Evolutionary conservation across 83 land plant genomes (phyloP).

Genomic region (Thuja plicata): DNA sequence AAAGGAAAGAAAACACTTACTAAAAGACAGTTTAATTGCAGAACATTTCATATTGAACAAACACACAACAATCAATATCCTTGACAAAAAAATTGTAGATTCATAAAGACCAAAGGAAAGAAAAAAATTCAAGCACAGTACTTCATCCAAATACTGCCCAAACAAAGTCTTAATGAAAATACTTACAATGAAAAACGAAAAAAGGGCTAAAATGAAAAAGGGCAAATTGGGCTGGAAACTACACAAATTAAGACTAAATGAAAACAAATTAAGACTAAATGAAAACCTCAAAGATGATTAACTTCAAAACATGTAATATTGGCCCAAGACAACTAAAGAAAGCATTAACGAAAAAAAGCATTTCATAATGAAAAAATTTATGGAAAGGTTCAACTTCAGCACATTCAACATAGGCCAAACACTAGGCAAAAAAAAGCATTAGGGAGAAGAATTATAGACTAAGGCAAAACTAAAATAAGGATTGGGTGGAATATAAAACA

Average conservation of each 20-base stretch:
- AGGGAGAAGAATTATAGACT: neutral
- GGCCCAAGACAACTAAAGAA: neutral
- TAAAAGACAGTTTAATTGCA: no score
- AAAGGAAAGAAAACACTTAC: no score
- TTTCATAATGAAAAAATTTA: neutral
- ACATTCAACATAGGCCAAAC: neutral
- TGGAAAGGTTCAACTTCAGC: neutral
- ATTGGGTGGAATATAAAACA: neutral
- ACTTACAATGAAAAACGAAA: neutral
- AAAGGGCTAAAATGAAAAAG: no score
- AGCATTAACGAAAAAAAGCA: neutral
- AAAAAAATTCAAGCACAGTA: no score
- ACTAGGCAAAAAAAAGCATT: neutral
- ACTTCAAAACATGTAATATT: neutral
- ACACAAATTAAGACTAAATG: neutral
- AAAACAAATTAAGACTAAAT: neutral
- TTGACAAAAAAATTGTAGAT: no score
- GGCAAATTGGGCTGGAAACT: neutral
- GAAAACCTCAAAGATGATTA: neutral
- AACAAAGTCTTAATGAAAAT: neutral
- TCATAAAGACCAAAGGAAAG: no score
- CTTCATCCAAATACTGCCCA: no score
- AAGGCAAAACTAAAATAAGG: no score
- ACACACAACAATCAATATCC: no score
- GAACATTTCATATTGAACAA: no score